phyloP scores from a whole-genome alignment of 139 green algal species.

The Chlamydomonas urium region DNA sequence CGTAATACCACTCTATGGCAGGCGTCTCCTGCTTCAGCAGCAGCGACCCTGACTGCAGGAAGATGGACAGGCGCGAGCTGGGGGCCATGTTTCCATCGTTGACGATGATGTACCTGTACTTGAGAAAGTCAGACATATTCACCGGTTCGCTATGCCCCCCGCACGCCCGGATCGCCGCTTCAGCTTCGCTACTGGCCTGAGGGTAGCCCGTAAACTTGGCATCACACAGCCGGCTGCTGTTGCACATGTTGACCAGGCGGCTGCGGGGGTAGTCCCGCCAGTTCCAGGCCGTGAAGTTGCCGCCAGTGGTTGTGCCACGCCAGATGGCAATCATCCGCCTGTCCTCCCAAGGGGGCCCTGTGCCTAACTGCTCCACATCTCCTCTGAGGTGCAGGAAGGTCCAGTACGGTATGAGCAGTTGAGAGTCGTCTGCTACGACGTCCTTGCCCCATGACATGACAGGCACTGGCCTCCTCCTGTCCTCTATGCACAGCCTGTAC shows the following conservation, averaged over 20 bases:
- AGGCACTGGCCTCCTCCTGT: background rate
- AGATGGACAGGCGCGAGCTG: background rate
- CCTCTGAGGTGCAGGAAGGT: background rate
- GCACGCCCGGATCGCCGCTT: background rate
- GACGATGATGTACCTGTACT: conserved; percentile 7
- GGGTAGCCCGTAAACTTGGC: background rate
- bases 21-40: background rate
- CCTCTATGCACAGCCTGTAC: background rate
- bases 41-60: background rate
- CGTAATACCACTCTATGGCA: background rate
- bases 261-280: background rate
- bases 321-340: background rate
- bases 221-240: background rate
- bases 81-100: conserved; percentile 7
- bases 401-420: background rate
- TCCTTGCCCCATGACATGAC: background rate
- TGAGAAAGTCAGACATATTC: background rate
- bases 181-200: background rate
- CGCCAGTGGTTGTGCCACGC: background rate
- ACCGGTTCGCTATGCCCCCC: background rate
- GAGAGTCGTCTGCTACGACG: background rate
- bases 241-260: background rate
- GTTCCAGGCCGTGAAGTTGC: background rate
- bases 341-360: background rate
- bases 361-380: background rate